Base-by-base conservation (phyloP, 305 asterid genomes). In the Fraxinus xanthoxyloides region DNA sequence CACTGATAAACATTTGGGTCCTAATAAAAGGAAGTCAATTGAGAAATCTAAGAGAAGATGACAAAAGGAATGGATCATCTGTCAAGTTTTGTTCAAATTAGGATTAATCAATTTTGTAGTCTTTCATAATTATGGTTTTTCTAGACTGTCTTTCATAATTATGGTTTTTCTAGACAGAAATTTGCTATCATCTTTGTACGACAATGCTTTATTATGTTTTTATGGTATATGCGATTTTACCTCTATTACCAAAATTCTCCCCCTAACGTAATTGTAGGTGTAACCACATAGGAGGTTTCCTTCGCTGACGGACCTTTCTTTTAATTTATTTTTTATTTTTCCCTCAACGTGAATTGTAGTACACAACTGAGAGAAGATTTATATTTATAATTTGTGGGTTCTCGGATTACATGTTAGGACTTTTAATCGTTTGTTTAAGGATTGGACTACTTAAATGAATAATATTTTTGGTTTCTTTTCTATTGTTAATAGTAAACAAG, bases 11-110 rank as follows among this genome's bases (percentile, higher is more conserved):
- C 85, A 85, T 82, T 17, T 90, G 81, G 90, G 87, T 40, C 72
- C 13, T 13, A 87, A 82, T 31, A 90, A 90, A 61, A 91, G 90
- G 40, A 92, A 87, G 84, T 82, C 89, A 32, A 78, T 75, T 1
- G 89, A 86, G 79, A 89, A 79, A 26, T 23, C 79, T 6, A 84
- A 69, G 77, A 80, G 86, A 76, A 69, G 87, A 56, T 87, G 83
- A 86, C 38, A 0, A 15, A 21, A 81, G 31, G 67, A 15, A 17
- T 77, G 36, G 56, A 76, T 32, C 30, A 65, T 35, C 8, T 30
- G 4, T 30, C 24, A 35, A 19, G 3, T 81, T 19, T 13, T 43
- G 43, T 80, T 74, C 40, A 8, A 75, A 73, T 34, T 31, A 13
- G 78, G 21, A 3, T 12, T 43, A 30, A 28, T 54, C 26, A 51